Evolutionary conservation across 2,329 filamentous ascomycete genomes (phyloP).

Genomic region (Aspergillus eucalypticola): DNA sequence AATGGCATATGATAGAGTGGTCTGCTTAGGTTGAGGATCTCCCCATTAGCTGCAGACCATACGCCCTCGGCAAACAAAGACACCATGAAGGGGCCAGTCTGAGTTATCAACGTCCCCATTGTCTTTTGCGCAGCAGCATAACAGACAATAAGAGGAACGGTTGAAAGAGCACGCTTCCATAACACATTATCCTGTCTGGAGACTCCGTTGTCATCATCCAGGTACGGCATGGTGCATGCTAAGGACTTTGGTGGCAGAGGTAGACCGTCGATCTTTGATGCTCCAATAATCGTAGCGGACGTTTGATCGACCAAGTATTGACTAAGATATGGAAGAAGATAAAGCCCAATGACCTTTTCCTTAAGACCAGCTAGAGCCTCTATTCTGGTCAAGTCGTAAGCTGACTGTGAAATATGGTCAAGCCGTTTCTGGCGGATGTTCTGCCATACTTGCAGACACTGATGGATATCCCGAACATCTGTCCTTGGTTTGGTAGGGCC

Average conservation of each 20-base stretch:
- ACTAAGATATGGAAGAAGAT: neutral
- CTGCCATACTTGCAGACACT: no score
- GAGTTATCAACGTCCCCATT: neutral
- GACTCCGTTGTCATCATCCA: neutral
- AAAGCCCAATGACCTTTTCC: neutral
- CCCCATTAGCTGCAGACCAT: slow-evolving; percentile 6
- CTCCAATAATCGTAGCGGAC: neutral
- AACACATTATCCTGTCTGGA: neutral
- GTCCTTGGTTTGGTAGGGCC: no score
- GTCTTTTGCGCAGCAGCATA: neutral
- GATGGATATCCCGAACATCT: no score
- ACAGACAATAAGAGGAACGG: neutral
- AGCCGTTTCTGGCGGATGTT: no score
- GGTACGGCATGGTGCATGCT: neutral
- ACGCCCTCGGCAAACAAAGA: neutral
- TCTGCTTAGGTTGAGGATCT: neutral
- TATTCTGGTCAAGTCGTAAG: neutral
- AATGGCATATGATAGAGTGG: slow-evolving; percentile 5
- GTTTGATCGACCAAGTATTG: neutral
- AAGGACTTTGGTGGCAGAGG: neutral
- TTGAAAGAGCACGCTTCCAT: neutral
- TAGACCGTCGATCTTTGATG: neutral
- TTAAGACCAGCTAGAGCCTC: neutral
- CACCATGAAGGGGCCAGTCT: neutral
- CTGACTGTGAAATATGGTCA: no score